A percentile compares a stretch with the other conserved stretches of the same genome.
phyloP scores from a whole-genome alignment of 257 asterid genomes.

The Leptodermis oblonga region DNA sequence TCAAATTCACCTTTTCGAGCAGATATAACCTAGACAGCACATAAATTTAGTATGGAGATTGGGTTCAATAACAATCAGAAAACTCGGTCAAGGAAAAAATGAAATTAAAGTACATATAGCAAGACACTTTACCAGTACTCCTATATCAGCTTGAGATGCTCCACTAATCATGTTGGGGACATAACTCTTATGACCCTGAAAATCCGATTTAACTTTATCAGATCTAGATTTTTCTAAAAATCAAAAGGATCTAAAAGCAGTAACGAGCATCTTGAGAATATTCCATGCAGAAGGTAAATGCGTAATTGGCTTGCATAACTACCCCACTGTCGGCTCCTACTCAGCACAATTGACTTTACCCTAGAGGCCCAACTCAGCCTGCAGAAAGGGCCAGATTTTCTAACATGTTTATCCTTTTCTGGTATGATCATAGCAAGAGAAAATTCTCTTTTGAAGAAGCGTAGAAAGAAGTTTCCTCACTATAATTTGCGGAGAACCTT shows the following conservation, averaged over 20 bases:
- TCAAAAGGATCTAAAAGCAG: not conserved
- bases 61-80: not conserved
- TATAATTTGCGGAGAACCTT: not conserved
- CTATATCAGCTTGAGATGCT: slow-evolving; percentile 97
- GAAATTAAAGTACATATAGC: not conserved
- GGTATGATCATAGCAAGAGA: not conserved
- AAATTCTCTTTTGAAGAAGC: not conserved
- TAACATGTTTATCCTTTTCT: no score
- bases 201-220: not conserved
- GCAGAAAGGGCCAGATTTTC: no score
- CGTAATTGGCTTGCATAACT: no score
- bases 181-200: slow-evolving; percentile 92
- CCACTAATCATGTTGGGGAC: slow-evolving; percentile 98
- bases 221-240: not conserved
- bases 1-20: slow-evolving; percentile 96
- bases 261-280: not conserved
- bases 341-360: not conserved
- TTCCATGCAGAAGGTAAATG: no score
- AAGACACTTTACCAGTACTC: slow-evolving; percentile 62
- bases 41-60: not conserved
- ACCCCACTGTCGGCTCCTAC: not conserved
- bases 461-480: not conserved
- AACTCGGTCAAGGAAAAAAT: slow-evolving; percentile 3
- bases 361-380: not conserved
- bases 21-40: slow-evolving; percentile 63